Percentiles rank a stretch among this genome's conserved stretches.
Conservation (phyloP, 2,329 filamentous ascomycete species). For the Talaromyces sp. region DNA sequence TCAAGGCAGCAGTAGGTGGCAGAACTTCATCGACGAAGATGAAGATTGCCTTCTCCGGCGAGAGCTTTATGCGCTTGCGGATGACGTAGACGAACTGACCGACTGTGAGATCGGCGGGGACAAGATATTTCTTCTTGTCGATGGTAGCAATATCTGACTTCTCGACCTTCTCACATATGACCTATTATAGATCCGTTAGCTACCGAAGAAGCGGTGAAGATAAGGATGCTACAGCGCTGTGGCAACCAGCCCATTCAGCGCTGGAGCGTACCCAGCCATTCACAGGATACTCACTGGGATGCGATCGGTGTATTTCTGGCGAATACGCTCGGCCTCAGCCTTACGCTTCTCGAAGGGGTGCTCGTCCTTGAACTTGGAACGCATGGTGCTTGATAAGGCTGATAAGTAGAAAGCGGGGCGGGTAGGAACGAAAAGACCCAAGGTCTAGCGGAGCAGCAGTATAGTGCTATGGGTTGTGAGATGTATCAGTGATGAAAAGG, state of each 20-base stretch:
- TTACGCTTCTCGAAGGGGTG: conserved; percentile 99
- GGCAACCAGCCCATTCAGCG: not conserved
- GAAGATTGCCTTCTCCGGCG: conserved; percentile 99
- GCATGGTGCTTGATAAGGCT: conserved; percentile 64
- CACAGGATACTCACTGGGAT: conserved; percentile 76
- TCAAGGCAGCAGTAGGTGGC: conserved; percentile 92
- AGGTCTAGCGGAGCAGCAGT: conserved; percentile 19
- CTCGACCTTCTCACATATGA: conserved; percentile 99
- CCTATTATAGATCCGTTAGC: conserved; percentile 57
- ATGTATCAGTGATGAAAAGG: conserved; percentile 4
- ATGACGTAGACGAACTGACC: conserved; percentile 99
- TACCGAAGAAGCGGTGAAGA: conserved; percentile 35
- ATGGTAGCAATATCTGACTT: conserved; percentile 99
- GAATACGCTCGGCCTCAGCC: conserved; percentile 98
- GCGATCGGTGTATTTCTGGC: conserved; percentile 97
- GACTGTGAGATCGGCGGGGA: conserved; percentile 95
- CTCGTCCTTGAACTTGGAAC: conserved; percentile 99
- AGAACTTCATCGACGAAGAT: conserved; percentile 99
- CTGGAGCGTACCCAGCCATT: not conserved
- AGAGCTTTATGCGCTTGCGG: conserved; percentile 99
- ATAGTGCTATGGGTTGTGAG: conserved; percentile 15
- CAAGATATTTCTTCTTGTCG: conserved; percentile 99
- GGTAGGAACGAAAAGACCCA: conserved; percentile 14
- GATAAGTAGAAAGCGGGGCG: conserved; percentile 29
- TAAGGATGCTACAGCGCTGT: not conserved